These are phyloP conservation scores for Tripterygium wilfordii DNA, from an alignment of 177 flowering plant species.

Conservation along the genomic window DNA sequence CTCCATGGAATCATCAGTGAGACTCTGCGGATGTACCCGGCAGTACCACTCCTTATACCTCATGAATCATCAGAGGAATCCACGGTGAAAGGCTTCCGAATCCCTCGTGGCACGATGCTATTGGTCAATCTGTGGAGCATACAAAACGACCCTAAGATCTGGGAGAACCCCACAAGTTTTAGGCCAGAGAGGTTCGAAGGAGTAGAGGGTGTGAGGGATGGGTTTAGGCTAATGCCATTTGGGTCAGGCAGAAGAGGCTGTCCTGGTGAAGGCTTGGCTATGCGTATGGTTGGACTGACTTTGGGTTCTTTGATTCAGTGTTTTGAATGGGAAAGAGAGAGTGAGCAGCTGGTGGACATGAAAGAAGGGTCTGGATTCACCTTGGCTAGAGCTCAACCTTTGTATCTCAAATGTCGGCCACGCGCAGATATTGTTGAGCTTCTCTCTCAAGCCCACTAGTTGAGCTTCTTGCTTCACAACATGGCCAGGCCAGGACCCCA, in stretches of 20 bases:
- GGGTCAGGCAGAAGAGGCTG: conserved; percentile 50
- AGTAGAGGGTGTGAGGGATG: conserved; percentile 15
- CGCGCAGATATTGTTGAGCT: conserved; percentile 16
- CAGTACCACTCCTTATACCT: conserved; percentile 28
- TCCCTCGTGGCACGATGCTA: conserved; percentile 37
- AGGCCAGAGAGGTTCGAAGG: conserved; percentile 32
- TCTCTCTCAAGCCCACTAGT: conserved; percentile 28
- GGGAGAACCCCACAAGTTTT: conserved; percentile 32
- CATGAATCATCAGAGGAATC: conserved; percentile 31
- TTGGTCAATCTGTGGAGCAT: conserved; percentile 42
- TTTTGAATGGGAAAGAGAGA: conserved; percentile 42
- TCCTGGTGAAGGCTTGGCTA: conserved; percentile 25
- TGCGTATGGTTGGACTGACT: conserved; percentile 26
- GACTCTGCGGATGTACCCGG: conserved; percentile 32
- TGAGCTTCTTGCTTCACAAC: too few species aligned
- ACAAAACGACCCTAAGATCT: conserved; percentile 31
- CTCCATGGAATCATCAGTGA: conserved; percentile 32
- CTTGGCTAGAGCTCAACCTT: conserved; percentile 28
- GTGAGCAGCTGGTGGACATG: conserved; percentile 45
- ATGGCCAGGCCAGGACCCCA: too few species aligned
- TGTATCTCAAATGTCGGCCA: conserved; percentile 26
- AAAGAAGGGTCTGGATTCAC: conserved; percentile 27
- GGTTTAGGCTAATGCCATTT: conserved; percentile 38
- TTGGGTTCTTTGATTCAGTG: conserved; percentile 44
- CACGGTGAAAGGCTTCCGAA: conserved; percentile 22